phyloP scores from a whole-genome alignment of 805 yeast genomes.

The Yamadazyma akitaensis region DNA sequence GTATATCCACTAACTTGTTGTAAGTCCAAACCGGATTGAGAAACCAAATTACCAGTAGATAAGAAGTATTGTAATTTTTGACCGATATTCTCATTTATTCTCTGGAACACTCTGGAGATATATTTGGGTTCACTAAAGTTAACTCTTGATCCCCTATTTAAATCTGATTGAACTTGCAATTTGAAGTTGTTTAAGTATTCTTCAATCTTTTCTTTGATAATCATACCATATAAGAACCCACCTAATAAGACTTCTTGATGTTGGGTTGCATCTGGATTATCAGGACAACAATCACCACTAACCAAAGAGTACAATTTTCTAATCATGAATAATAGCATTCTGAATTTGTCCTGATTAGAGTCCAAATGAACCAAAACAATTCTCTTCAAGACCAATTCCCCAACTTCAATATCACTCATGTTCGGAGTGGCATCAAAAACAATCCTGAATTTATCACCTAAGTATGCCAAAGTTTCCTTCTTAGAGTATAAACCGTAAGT shows the following conservation, averaged over 20 bases:
- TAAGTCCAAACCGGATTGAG: slow-evolving; percentile 95
- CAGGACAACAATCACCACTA: slow-evolving; percentile 95
- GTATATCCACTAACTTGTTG: slow-evolving; percentile 98
- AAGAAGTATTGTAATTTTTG: slow-evolving; percentile 90
- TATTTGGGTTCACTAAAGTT: slow-evolving; percentile 83
- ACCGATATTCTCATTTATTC: slow-evolving; percentile 91
- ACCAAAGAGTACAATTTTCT: slow-evolving; percentile 92
- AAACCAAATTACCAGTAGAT: slow-evolving; percentile 94
- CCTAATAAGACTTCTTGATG: slow-evolving; percentile 96
- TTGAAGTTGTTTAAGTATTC: slow-evolving; percentile 78
- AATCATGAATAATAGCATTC: slow-evolving; percentile 88
- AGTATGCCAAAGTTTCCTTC: slow-evolving; percentile 85
- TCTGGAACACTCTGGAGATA: slow-evolving; percentile 70
- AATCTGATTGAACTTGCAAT: slow-evolving; percentile 73
- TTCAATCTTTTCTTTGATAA: slow-evolving; percentile 91
- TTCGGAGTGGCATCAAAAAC: slow-evolving; percentile 89
- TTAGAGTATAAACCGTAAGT: slow-evolving; percentile 72
- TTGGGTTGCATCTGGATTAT: slow-evolving; percentile 98
- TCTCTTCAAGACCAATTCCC: slow-evolving; percentile 74
- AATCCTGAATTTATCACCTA: slow-evolving; percentile 94
- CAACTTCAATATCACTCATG: slow-evolving; percentile 85
- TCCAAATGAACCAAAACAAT: slow-evolving; percentile 88
- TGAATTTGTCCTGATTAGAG: slow-evolving; percentile 73
- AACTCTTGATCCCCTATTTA: slow-evolving; percentile 74
- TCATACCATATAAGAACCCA: slow-evolving; percentile 96